These are phyloP conservation scores for Ramichloridium luteum DNA, from an alignment of 2,329 filamentous ascomycete genomes.

Conservation along the genomic window DNA sequence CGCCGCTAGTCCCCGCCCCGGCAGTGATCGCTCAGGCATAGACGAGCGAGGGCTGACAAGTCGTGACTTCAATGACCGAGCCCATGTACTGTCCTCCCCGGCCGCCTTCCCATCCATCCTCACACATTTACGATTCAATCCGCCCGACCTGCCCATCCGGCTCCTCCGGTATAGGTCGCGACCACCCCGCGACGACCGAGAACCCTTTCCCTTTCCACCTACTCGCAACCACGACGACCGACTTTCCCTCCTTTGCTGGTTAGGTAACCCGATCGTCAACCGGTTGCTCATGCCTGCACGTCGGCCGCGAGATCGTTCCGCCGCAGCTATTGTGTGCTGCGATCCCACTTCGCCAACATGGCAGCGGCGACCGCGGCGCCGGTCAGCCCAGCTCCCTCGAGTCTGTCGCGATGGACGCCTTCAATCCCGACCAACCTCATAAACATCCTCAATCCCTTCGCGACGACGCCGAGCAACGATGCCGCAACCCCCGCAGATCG, in stretches of 20 bases:
- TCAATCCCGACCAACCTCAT: conserved; percentile 19
- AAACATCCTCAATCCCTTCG: conserved; percentile 21
- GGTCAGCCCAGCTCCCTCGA: conserved; percentile 5
- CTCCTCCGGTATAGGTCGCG: too few species aligned
- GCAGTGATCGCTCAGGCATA: too few species aligned
- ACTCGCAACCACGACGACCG: not conserved
- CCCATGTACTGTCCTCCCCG: too few species aligned
- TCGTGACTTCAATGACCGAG: too few species aligned
- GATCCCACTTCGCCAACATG: conserved; percentile 8
- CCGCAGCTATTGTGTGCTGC: not conserved
- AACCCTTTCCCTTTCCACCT: not conserved
- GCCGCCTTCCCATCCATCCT: too few species aligned
- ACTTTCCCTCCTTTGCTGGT: not conserved
- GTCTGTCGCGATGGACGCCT: conserved; percentile 20
- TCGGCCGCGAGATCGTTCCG: not conserved
- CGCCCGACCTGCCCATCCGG: too few species aligned
- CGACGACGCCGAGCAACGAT: conserved; percentile 5
- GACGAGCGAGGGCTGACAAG: too few species aligned
- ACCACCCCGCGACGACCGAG: not conserved
- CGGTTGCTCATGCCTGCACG: not conserved
- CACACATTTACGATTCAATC: too few species aligned
- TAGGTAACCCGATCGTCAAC: not conserved
- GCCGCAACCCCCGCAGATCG: not conserved
- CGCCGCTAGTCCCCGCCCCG: too few species aligned
- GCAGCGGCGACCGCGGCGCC: conserved; percentile 11